A percentile compares a stretch with the other conserved stretches of the same genome.
phyloP scores from a whole-genome alignment of 805 yeast species.

The Candida ortonii region DNA sequence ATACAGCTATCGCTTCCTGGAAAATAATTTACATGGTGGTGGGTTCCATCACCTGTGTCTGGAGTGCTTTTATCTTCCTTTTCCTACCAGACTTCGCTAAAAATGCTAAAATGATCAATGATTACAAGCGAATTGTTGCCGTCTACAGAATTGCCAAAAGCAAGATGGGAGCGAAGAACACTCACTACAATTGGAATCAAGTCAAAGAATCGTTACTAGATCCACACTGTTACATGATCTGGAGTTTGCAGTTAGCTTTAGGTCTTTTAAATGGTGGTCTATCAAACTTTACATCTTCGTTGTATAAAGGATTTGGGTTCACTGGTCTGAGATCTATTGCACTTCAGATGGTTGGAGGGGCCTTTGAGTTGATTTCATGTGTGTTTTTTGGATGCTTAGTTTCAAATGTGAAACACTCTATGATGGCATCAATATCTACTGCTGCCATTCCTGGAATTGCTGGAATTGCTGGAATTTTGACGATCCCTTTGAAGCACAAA shows the following conservation, averaged over 20 bases:
- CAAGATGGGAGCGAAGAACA: slow-evolving; percentile 29
- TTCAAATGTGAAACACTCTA: slow-evolving; percentile 3
- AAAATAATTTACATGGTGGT: slow-evolving; percentile 24
- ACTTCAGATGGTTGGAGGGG: slow-evolving; percentile 8
- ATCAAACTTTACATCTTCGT: slow-evolving; percentile 27
- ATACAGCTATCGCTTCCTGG: slow-evolving; percentile 27
- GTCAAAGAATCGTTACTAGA: slow-evolving; percentile 22
- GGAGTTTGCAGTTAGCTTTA: slow-evolving; percentile 11
- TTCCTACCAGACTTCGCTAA: slow-evolving; percentile 29
- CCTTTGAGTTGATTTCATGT: slow-evolving; percentile 13
- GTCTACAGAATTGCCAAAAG: slow-evolving; percentile 25
- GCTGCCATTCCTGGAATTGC: slow-evolving; percentile 17
- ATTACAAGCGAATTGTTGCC: slow-evolving; percentile 25
- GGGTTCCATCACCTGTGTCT: slow-evolving; percentile 39
- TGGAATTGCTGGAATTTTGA: slow-evolving; percentile 21
- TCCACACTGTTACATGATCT: slow-evolving; percentile 26
- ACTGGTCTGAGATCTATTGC: slow-evolving; percentile 11
- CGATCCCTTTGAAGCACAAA: slow-evolving; percentile 27
- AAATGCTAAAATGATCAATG: slow-evolving; percentile 28
- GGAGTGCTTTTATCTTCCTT: slow-evolving; percentile 24
- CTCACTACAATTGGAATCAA: slow-evolving; percentile 25
- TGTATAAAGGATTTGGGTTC: slow-evolving; percentile 18
- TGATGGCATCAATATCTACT: slow-evolving; percentile 1
- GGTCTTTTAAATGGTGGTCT: slow-evolving; percentile 30
- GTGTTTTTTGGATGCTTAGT: slow-evolving; percentile 19